Conservation (phyloP, 257 asterid genomes). For the Solanum tarapatanum region DNA sequence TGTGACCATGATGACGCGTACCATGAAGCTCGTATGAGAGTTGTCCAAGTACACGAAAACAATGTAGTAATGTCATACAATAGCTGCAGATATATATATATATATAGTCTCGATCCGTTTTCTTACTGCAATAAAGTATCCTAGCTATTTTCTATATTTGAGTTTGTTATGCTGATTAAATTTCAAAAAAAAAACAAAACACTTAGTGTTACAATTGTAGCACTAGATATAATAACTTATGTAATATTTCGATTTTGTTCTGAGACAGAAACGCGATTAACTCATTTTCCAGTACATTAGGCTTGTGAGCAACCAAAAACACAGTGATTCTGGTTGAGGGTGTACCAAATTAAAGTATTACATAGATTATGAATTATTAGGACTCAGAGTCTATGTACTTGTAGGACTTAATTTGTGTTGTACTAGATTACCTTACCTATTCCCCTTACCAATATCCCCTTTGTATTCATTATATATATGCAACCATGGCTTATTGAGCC, state of each 20-base stretch:
- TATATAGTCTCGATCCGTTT: neutral
- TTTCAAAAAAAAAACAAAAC: neutral
- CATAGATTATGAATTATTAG: neutral
- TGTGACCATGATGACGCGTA: slow-evolving; percentile 25
- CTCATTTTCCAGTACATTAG: neutral
- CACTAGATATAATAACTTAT: neutral
- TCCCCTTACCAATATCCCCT: no score
- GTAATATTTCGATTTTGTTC: neutral
- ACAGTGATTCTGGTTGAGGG: neutral
- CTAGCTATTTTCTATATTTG: neutral
- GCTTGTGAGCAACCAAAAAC: neutral
- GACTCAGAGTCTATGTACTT: no score
- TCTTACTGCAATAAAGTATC: neutral
- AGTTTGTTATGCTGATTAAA: neutral
- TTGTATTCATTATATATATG: no score
- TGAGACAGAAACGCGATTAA: neutral
- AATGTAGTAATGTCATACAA: neutral
- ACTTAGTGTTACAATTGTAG: neutral
- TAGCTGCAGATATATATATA: neutral
- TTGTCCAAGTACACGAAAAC: neutral
- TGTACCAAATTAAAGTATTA: neutral
- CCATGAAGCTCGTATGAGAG: slow-evolving; percentile 3
- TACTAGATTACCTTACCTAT: no score
- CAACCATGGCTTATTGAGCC: no score
- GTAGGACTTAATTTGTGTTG: no score